Base-by-base conservation (phyloP, 805 yeast genomes). In the Yamadazyma endophytica region DNA sequence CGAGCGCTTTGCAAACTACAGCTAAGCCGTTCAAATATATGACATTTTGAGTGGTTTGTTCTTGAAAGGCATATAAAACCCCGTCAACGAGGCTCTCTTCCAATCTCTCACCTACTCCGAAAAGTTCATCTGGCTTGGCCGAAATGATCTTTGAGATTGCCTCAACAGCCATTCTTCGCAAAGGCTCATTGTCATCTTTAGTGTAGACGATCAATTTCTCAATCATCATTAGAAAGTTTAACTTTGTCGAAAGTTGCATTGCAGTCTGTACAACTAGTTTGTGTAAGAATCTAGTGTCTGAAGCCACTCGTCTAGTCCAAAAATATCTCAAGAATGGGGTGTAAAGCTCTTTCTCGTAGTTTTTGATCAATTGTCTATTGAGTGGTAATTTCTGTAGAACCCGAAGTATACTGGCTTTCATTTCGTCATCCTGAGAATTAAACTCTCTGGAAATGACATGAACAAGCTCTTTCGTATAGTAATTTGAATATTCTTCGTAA, bases 291-390 rank as follows among this genome's bases (percentile, higher is more conserved):
- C 43, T 42, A 2, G 58, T 50, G 49, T 83, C 92, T 28, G 82
- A 53, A 0, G 97, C 95, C 33, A 76, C 62, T 47, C 96, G 66
- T 47, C 96, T 70, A 25, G 72, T 78, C 97, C 97, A 90, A 50
- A 86, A 89, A 35, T 65, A 57, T 38, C 68, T 65, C 50, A 88
- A 76, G 40, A 87, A 85, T 0, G 77, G 72, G 1, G 75, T 73
- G 3, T 77, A 53, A 2, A 83, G 68, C 14, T 76, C 75, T 5
- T 63, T 68, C 25, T 63, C 58, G 39, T 73, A 76, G 16, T 55
- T 56, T 11, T 61, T 64, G 9, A 78, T 68, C 9, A 85, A 66
- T 9, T 76, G 75, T 9, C 73, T 78, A 1, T 83, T 65, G 1
- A 73, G 56, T 9, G 86, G 76, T 44, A 92, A 75, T 37, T 73